These are phyloP conservation scores for Colletotrichum shisoi DNA, from an alignment of 2,329 filamentous ascomycete genomes.

Conservation along the genomic window DNA sequence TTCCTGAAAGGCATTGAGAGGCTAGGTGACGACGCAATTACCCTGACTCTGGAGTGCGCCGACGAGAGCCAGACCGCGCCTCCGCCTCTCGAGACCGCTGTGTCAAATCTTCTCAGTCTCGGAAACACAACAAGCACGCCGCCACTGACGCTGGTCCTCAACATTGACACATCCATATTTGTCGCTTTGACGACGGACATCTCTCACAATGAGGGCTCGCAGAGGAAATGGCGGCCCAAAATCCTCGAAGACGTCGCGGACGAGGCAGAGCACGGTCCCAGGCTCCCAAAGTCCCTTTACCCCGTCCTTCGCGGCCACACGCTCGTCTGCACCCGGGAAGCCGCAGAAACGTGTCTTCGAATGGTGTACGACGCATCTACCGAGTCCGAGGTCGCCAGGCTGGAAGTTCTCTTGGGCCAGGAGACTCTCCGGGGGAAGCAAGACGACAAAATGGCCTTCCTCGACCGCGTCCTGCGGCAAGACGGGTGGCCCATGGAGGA, in stretches of 20 bases:
- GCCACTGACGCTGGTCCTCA: conserved; percentile 49
- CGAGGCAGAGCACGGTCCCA: conserved; percentile 37
- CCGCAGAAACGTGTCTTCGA: conserved; percentile 50
- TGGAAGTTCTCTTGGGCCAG: conserved; percentile 27
- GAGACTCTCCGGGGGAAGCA: conserved; percentile 15
- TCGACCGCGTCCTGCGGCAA: conserved; percentile 18
- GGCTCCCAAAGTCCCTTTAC: conserved; percentile 44
- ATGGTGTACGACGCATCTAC: conserved; percentile 36
- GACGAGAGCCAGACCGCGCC: conserved; percentile 39
- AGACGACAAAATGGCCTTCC: conserved; percentile 27
- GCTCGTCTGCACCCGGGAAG: conserved; percentile 51
- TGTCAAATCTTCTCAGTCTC: conserved; percentile 46
- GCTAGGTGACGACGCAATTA: conserved; percentile 44
- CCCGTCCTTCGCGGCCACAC: conserved; percentile 46
- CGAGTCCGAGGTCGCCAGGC: conserved; percentile 25
- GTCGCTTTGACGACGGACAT: conserved; percentile 53
- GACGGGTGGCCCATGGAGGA: conserved; percentile 7
- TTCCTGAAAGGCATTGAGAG: conserved; percentile 46
- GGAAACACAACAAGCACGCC: conserved; percentile 41
- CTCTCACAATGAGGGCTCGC: conserved; percentile 47
- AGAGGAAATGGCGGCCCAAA: conserved; percentile 47
- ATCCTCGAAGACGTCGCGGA: conserved; percentile 35
- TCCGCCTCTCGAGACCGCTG: conserved; percentile 43
- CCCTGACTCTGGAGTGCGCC: conserved; percentile 46
- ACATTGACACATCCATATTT: conserved; percentile 53